Percentiles rank a stretch among this genome's conserved stretches.
Conservation (phyloP, 192 early-diverging fungal species). For the Coemansia sp. region DNA sequence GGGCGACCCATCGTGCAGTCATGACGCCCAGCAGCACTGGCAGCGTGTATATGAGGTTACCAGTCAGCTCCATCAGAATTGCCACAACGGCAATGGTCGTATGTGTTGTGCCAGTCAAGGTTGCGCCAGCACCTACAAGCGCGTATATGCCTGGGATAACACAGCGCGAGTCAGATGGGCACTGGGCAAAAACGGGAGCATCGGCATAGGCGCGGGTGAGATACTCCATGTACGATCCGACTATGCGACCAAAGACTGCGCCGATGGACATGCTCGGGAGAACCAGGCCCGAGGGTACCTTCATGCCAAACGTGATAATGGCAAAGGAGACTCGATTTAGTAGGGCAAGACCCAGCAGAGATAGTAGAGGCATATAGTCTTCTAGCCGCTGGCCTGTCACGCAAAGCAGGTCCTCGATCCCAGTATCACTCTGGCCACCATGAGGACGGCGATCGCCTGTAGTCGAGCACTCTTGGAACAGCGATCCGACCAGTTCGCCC, state of each 20-base stretch:
- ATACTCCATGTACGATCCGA: slow-evolving; percentile 51
- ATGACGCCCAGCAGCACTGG: slow-evolving; percentile 61
- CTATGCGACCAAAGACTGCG: slow-evolving; percentile 51
- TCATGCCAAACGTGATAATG: slow-evolving; percentile 57
- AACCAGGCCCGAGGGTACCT: slow-evolving; percentile 57
- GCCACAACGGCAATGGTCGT: slow-evolving; percentile 66
- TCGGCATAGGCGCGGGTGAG: slow-evolving; percentile 38
- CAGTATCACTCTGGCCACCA: slow-evolving; percentile 40
- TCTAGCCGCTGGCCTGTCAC: slow-evolving; percentile 45
- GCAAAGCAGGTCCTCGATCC: slow-evolving; percentile 66
- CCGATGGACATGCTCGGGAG: slow-evolving; percentile 60
- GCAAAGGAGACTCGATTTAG: slow-evolving; percentile 52
- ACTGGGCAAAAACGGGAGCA: slow-evolving; percentile 48
- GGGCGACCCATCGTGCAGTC: slow-evolving; percentile 73
- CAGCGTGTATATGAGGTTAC: slow-evolving; percentile 69
- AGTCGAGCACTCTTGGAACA: slow-evolving; percentile 86
- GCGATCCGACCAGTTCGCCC: slow-evolving; percentile 79
- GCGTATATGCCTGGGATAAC: slow-evolving; percentile 74
- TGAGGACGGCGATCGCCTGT: slow-evolving; percentile 7
- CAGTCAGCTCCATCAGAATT: slow-evolving; percentile 81
- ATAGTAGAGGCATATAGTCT: slow-evolving; percentile 41
- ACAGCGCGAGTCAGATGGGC: slow-evolving; percentile 53
- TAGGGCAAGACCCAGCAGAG: slow-evolving; percentile 48
- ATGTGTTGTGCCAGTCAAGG: slow-evolving; percentile 59
- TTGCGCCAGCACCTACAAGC: slow-evolving; percentile 57